A percentile compares a stretch with the other conserved stretches of the same genome.
Conservation (phyloP, 2,329 filamentous ascomycete species). For the Botrytis hyacinthi region DNA sequence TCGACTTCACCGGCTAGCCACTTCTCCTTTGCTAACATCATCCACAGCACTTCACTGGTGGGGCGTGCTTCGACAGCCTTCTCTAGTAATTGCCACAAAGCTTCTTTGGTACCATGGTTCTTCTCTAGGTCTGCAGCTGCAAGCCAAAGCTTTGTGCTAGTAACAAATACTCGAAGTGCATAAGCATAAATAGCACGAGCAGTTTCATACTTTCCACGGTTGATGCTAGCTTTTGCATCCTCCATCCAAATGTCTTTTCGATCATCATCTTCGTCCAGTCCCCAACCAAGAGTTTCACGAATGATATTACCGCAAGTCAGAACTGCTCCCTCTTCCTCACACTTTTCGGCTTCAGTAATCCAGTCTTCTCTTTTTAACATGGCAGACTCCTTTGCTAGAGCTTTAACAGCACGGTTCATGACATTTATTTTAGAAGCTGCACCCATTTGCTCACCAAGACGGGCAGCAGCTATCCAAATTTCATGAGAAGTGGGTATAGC, state of each 20-base stretch:
- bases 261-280: slow-evolving; percentile 92
- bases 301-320: slow-evolving; percentile 88
- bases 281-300: slow-evolving; percentile 87
- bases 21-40: slow-evolving; percentile 93
- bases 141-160: slow-evolving; percentile 83
- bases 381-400: slow-evolving; percentile 83
- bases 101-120: slow-evolving; percentile 80
- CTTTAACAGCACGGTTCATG: slow-evolving; percentile 90
- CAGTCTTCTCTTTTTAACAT: slow-evolving; percentile 98
- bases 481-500: slow-evolving; percentile 90
- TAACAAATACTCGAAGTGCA: slow-evolving; percentile 83
- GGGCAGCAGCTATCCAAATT: slow-evolving; percentile 93
- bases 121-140: slow-evolving; percentile 89
- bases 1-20: slow-evolving; percentile 87
- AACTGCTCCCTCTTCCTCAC: slow-evolving; percentile 85
- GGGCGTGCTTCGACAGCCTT: slow-evolving; percentile 94
- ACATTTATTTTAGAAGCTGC: slow-evolving; percentile 79
- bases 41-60: slow-evolving; percentile 87
- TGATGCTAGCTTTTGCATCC: slow-evolving; percentile 80
- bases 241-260: slow-evolving; percentile 95
- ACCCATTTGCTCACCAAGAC: slow-evolving; percentile 84
- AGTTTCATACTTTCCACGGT: slow-evolving; percentile 80
- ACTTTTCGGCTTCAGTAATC: slow-evolving; percentile 92
- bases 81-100: slow-evolving; percentile 80
- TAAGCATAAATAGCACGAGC: slow-evolving; percentile 93